These are phyloP conservation scores for Penicillium cataractarum DNA, from an alignment of 495 filamentous ascomycete genomes.

Conservation along the genomic window DNA sequence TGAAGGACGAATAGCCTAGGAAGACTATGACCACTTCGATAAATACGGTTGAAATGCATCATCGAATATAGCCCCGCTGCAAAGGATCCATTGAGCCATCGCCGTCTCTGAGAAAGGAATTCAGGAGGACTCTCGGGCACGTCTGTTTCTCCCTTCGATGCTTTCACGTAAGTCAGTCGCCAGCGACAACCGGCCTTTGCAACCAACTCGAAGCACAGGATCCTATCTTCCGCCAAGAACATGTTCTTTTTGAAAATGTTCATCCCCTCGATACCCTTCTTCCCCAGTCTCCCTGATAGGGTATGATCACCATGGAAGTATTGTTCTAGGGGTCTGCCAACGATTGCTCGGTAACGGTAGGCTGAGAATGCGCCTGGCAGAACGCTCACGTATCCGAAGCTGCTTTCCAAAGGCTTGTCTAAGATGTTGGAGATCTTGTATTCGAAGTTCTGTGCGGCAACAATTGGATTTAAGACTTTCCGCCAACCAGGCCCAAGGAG, in stretches of 20 bases:
- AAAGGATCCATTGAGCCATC: conserved; percentile 94
- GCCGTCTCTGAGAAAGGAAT: conserved; percentile 86
- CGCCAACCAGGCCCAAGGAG: conserved; percentile 88
- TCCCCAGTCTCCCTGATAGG: conserved; percentile 85
- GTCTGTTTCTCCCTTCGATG: conserved; percentile 96
- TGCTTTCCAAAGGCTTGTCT: conserved; percentile 94
- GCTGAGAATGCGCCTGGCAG: conserved; percentile 97
- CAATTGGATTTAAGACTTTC: conserved; percentile 89
- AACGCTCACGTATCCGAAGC: conserved; percentile 95
- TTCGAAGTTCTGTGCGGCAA: conserved; percentile 97
- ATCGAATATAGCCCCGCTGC: conserved; percentile 87
- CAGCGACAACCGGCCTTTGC: conserved; percentile 97
- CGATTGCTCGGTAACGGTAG: conserved; percentile 94
- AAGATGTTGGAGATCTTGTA: conserved; percentile 99
- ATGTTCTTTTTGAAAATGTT: conserved; percentile 99
- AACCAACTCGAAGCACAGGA: conserved; percentile 97
- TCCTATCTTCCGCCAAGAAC: conserved; percentile 99
- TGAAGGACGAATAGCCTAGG: conserved; percentile 92
- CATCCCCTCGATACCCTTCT: conserved; percentile 99
- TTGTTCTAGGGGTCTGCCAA: conserved; percentile 94
- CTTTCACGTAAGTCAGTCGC: conserved; percentile 97
- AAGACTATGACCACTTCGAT: conserved; percentile 87
- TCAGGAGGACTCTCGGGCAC: conserved; percentile 86
- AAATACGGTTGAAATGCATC: conserved; percentile 94
- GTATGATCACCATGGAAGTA: conserved; percentile 99